These are phyloP conservation scores for Collybiopsis luxurians DNA, from an alignment of 768 basidiomycete genomes.

Conservation along the genomic window DNA sequence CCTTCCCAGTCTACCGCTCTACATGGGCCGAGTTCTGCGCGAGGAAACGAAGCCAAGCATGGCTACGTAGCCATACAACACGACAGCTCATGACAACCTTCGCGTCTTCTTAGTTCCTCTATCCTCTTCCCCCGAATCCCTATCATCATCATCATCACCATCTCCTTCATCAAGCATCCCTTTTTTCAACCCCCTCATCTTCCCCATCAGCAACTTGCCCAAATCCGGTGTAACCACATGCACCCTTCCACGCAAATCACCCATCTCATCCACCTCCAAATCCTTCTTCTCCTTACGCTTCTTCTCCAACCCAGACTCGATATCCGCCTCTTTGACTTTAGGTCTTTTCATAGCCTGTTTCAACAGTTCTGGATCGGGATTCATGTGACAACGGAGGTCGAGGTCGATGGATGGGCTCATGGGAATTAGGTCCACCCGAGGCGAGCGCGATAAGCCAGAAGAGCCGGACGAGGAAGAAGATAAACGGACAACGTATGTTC, in stretches of 20 bases:
- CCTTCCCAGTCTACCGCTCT: too few relatives aligned
- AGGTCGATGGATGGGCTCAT: slow-evolving; percentile 95
- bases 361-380: slow-evolving; percentile 74
- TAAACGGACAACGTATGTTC: slow-evolving; percentile 80
- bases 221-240: slow-evolving; percentile 92
- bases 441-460: slow-evolving; percentile 71
- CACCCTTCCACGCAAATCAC: slow-evolving; percentile 86
- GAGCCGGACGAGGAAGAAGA: slow-evolving; percentile 61
- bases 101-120: too few relatives aligned
- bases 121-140: neutral
- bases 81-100: too few relatives aligned
- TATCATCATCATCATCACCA: neutral
- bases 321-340: slow-evolving; percentile 84
- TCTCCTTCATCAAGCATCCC: slow-evolving; percentile 1
- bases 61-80: too few relatives aligned
- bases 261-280: slow-evolving; percentile 96
- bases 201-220: slow-evolving; percentile 80
- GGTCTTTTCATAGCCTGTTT: slow-evolving; percentile 81
- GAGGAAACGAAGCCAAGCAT: too few relatives aligned
- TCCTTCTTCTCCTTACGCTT: slow-evolving; percentile 97
- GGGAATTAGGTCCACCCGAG: slow-evolving; percentile 76
- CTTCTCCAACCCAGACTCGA: slow-evolving; percentile 87
- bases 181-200: slow-evolving; percentile 86
- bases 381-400: slow-evolving; percentile 66
- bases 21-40: too few relatives aligned